Evolutionary conservation across 192 early-diverging fungal species (phyloP), one percentile per base, ranked within the genome.

Genomic region (Coemansia sp.): DNA sequence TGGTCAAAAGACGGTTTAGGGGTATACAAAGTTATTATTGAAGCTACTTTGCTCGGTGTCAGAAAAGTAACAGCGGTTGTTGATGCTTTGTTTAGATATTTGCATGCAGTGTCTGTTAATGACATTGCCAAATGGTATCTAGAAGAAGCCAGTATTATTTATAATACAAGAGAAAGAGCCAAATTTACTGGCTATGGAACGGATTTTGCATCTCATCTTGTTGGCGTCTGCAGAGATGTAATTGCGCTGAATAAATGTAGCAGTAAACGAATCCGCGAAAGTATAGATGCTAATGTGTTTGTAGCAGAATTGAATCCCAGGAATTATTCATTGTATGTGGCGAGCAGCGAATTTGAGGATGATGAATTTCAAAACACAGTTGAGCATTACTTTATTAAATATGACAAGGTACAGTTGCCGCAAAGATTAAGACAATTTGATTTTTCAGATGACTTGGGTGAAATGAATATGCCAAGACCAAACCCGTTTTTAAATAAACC

Each of bases 401-500:
- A 45, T 11, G 12, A 45, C 5, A 45, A 45, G 31, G 25, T 1
- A 16, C 10, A 20, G 11, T 55, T 55, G 28, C 12, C 28, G 2
- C 5, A 25, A 20, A 2, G 6, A 3, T 20, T 52, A 25, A 20
- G 25, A 52, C 25, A 25, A 4, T 11, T 5, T 52, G 28, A 31
- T 8, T 2, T 31, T 55, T 55, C 30, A 5, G 7, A 55, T 30
- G 2, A 30, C 12, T 7, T 16, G 22, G 22, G 12, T 55, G 28
- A 18, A 38, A 4, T 38, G 10, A 16, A 14, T 14, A 30, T 55
- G 22, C 52, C 52, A 4, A 31, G 17, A n/a, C 28, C 52, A 0
- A 55, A 55, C 31, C 52, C 52, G 31, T 55, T 55, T 55, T 30
- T 55, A 3, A 55, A 55, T 2, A 25, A n/a, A n/a, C n/a, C n/a